Base-by-base conservation (phyloP, 2,329 filamentous ascomycete genomes). In the Trichophyton benhamiae region DNA sequence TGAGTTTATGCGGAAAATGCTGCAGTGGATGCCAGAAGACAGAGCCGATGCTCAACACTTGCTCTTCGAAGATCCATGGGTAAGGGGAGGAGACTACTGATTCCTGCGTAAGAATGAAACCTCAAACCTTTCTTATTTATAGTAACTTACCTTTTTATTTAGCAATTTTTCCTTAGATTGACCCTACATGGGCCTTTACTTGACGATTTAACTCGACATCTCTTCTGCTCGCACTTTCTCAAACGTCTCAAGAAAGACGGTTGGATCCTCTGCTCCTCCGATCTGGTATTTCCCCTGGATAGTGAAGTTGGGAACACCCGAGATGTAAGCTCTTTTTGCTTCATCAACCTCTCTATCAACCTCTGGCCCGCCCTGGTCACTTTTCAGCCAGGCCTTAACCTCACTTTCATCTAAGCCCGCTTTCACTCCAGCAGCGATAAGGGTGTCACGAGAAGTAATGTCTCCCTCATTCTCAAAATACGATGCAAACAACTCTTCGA, bases 251-350 rank as follows among this genome's bases (percentile, higher is more conserved):
- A 88, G 72, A 68, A 91, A 91, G 1, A 80, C 80, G 53, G 79
- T 76, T 1, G 85, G 79, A 63, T 90, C 87, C 74, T 91, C 85
- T 0, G 88, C 88, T 1, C 88, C 89, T 30, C 84, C 80, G 33
- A 92, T 72, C 66, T 85, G 81, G 72, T 84, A 86, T 66, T 77
- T 78, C 1, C 78, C 85, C 68, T 91, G 86, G 64, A 94, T 81
- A 11, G 83, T 83, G 70, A 89, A 91, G 71, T 88, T 83, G 5
- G 89, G 88, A 64, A 94, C 89, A 0, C 87, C 87, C 60, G 75
- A 79, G 44, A 91, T 79, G 60, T 78, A 77, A 68, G 80, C 77
- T 72, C 70, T 73, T 69, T 71, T 78, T 44, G 83, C 80, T 65
- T 79, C 74, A 30, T 74, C 68, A 4, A 83, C 83, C 68, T 85